These are phyloP conservation scores for Chondrus crispus DNA, from an alignment of 23 red algal species.

Conservation along the genomic window DNA sequence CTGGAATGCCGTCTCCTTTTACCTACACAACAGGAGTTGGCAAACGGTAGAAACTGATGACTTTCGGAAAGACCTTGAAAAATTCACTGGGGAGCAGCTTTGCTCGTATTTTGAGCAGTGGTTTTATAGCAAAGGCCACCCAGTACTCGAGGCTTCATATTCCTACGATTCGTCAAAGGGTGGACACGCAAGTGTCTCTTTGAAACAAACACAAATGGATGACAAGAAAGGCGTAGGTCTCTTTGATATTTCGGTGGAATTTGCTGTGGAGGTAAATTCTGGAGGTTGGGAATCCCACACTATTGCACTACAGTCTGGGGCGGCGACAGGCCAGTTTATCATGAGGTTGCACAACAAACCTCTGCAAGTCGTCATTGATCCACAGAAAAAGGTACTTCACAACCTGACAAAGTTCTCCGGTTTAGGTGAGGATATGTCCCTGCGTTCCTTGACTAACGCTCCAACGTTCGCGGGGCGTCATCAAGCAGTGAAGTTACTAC, in stretches of 20 bases:
- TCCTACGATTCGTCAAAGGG: constrained; percentile 42
- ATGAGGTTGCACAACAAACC: constrained; percentile 41
- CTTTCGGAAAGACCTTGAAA: constrained; percentile 65
- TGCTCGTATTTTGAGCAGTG: constrained; percentile 77
- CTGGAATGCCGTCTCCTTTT: constrained; percentile 47
- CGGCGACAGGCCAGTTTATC: background rate
- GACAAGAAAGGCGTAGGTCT: constrained; percentile 29
- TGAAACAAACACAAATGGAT: constrained; percentile 55
- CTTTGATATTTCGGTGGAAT: constrained; percentile 58
- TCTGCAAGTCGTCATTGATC: constrained; percentile 62
- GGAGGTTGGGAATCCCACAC: constrained; percentile 50
- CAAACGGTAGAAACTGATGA: constrained; percentile 71
- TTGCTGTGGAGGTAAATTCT: constrained; percentile 42
- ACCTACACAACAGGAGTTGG: constrained; percentile 47
- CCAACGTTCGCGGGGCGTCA: constrained; percentile 46
- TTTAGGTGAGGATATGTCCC: constrained; percentile 48
- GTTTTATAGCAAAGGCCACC: constrained; percentile 64
- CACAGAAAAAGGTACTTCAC: constrained; percentile 56
- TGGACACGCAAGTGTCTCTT: constrained; percentile 8
- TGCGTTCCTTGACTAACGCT: constrained; percentile 30
- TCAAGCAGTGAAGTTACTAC: constrained; percentile 34
- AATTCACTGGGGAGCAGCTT: constrained; percentile 26
- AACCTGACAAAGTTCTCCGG: constrained; percentile 39
- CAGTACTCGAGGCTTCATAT: constrained; percentile 40
- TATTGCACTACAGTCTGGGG: constrained; percentile 34